phyloP scores from a whole-genome alignment of 441 rosid species.

The Populus hybrid region DNA sequence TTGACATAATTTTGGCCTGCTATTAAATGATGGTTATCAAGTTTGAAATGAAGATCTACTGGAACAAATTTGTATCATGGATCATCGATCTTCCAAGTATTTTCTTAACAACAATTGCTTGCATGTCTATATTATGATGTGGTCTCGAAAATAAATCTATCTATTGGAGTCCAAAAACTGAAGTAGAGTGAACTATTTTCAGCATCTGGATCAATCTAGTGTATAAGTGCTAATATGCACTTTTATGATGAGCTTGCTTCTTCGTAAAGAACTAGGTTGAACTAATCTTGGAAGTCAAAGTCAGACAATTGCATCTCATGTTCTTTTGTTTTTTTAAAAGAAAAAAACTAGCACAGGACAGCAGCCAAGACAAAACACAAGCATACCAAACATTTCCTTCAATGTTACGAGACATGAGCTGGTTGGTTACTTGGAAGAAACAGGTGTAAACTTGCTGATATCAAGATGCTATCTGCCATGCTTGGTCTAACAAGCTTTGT shows the following conservation, averaged over 20 bases:
- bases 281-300: neutral
- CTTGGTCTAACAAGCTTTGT: too few species aligned
- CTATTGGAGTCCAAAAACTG: too few species aligned
- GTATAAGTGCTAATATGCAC: neutral
- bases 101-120: too few species aligned
- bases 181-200: neutral
- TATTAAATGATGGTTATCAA: neutral
- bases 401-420: neutral
- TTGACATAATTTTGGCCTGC: neutral
- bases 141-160: neutral
- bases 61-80: too few species aligned
- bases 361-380: neutral
- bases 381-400: neutral
- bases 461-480: neutral
- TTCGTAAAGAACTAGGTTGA: neutral
- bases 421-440: neutral
- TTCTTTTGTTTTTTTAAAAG: too few species aligned
- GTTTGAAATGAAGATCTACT: too few species aligned
- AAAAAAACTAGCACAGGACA: neutral
- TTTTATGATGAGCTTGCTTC: neutral
- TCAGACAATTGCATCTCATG: neutral
- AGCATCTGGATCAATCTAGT: neutral
- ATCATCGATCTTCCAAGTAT: too few species aligned
- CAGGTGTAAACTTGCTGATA: neutral
- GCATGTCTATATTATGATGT: too few species aligned